Base-by-base conservation (phyloP, 129 eudicot genomes). In the Centaurea solstitialis region DNA sequence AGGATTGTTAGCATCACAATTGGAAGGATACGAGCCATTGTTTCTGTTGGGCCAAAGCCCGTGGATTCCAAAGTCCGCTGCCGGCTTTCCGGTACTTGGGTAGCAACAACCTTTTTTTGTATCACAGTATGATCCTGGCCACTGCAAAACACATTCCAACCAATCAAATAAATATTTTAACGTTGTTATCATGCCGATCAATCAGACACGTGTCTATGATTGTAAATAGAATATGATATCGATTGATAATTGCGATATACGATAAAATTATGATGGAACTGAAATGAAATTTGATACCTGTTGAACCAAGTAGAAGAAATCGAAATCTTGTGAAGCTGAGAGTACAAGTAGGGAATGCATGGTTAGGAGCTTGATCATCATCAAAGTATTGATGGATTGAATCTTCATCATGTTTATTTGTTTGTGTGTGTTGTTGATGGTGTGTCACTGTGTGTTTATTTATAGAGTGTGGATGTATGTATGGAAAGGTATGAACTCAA, bases 1-100 rank as follows among this genome's bases (percentile, higher is more conserved):
- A 12, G 92, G 77, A 84, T 74, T 86, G 73, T 69, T 30, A 21
- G 90, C 70, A 37, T 91, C 93, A 77, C 98, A 94, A 26, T 90
- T 81, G 22, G 91, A 84, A 2, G 98, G 98, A 80, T 89, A 94
- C 5, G 89, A 75, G 2, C 98, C 98, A 37, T 85, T 87, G 30
- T 88, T 81, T 76, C 87, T 75, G 72, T 94, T 94, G 0, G 98
- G 98, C 98, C 98, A 94, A 20, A 94, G 87, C 4, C 98, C 98
- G 77, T 94, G 98, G 57, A 94, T 90, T 26, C 95, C 88, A 5
- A 94, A 94, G 78, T 94, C 92, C 12, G 90, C 80, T 4, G 77
- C 83, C 0, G 98, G 98, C 76, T 90, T 88, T 15, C 98, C 97
- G 0, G 92, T 85, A 0, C 75, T 86, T 0, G 98, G 97, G 68